Evolutionary conservation across 306 rosid species (phyloP), one percentile per base, ranked within the genome.

Genomic region (Rubus parviflorus): DNA sequence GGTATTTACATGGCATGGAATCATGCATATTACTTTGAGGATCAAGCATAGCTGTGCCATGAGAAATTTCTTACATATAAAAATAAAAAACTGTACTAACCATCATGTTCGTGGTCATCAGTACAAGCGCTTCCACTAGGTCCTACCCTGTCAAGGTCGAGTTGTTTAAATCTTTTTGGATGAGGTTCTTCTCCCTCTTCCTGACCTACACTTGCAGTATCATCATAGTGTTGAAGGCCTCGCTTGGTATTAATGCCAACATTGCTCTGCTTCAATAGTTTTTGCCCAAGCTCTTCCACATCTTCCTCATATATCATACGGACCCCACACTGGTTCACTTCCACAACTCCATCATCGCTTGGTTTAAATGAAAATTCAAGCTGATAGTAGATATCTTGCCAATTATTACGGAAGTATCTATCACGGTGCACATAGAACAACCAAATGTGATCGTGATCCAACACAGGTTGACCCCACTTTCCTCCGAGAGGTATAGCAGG

Each of bases 161-260:
- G 38, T 58, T 23, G 64, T 61, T 61, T 61, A 6, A 30, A 4
- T 61, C 67, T 61, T 61, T 61, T 61, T 61, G 43, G 67, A 61
- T 2, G 67, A 61, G 67, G 7, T n/a, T 14, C 42, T 3, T 49
- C 53, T 49, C 16, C 53, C 4, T 49, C 53, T 11, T 13, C 53
- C 16, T 48, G 16, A 3, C 16, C 17, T 15, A 12, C 17, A 25
- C 3, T 35, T 61, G 42, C 67, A 35, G 8, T 62, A 30, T 60
- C 7, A 56, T 56, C 64, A 57, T 0, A 23, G 40, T 10, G 42
- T 61, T 30, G 19, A 61, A 22, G 63, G 38, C 15, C 15, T 57
- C 63, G 14, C 63, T 20, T 22, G 6, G 30, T 57, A 57, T 4
- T 53, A 52, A 17, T 52, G 8, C 58, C 22, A 17, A n/a, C 35